Conservation (phyloP, 441 rosid species). For the Eugenia klotzschiana region DNA sequence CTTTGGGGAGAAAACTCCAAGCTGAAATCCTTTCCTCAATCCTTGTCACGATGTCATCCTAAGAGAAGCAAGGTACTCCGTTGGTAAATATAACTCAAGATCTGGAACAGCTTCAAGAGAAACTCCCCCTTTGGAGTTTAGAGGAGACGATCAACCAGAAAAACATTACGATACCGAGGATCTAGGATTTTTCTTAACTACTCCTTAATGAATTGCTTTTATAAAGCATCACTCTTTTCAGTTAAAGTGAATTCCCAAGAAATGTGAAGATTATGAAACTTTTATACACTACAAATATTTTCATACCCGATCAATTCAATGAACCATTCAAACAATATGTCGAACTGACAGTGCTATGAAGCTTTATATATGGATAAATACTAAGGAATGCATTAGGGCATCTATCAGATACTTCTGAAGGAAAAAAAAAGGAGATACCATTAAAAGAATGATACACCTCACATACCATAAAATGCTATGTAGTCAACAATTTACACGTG, state of each 20-base stretch:
- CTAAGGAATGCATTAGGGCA: neutral
- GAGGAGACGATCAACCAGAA: neutral
- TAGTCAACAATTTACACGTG: too few relatives aligned
- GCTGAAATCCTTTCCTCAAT: conserved; percentile 72
- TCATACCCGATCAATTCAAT: neutral
- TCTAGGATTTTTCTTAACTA: neutral
- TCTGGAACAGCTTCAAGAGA: neutral
- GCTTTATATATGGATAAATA: neutral
- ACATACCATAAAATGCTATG: too few relatives aligned
- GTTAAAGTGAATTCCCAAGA: neutral
- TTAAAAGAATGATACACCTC: neutral
- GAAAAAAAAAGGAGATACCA: neutral
- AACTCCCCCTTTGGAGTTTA: neutral
- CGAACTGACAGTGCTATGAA: neutral
- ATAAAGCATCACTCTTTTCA: neutral
- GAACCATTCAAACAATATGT: neutral
- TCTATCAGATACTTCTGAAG: neutral
- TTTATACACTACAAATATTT: neutral
- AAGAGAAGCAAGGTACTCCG: neutral
- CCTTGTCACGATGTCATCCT: conserved; percentile 52
- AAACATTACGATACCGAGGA: neutral
- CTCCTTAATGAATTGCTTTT: neutral
- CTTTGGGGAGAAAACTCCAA: conserved; percentile 84
- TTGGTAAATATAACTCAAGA: neutral
- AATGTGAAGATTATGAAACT: neutral